phyloP scores from a whole-genome alignment of 805 yeast species.

The Yamadazyma kitorensis region DNA sequence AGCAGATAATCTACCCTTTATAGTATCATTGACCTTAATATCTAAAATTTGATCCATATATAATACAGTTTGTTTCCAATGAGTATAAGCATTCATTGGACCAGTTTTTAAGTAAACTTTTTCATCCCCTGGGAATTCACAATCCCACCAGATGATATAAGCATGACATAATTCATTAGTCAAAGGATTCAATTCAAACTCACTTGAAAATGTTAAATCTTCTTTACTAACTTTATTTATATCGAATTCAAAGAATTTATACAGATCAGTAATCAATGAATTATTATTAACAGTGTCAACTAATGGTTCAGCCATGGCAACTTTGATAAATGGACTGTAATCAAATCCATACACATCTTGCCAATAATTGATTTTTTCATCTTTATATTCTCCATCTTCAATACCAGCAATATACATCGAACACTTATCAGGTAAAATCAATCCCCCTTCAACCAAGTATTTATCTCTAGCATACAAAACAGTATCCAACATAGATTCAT shows the following conservation, averaged over 20 bases:
- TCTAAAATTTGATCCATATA: constrained; percentile 81
- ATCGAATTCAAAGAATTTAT: constrained; percentile 75
- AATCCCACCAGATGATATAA: constrained; percentile 90
- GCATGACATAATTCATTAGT: constrained; percentile 87
- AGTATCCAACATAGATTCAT: constrained; percentile 97
- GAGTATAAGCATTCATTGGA: constrained; percentile 90
- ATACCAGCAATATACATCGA: constrained; percentile 86
- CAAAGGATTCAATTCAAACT: constrained; percentile 70
- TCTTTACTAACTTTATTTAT: constrained; percentile 83
- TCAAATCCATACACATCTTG: constrained; percentile 97
- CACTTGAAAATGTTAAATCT: constrained; percentile 70
- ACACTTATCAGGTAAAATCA: constrained; percentile 93
- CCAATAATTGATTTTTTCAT: constrained; percentile 92
- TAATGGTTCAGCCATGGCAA: constrained; percentile 90
- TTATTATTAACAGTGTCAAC: constrained; percentile 89
- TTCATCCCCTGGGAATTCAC: constrained; percentile 74
- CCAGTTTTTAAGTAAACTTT: constrained; percentile 86
- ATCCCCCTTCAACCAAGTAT: constrained; percentile 78
- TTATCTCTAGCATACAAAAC: constrained; percentile 92
- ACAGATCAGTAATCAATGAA: constrained; percentile 69
- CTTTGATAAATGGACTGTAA: constrained; percentile 81
- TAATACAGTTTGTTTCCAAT: constrained; percentile 98
- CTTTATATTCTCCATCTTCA: constrained; percentile 89
- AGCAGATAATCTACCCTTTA: constrained; percentile 70
- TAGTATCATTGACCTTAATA: constrained; percentile 68